Base-by-base conservation (phyloP, 805 yeast genomes). In the Nakazawaea ishiwadae region DNA sequence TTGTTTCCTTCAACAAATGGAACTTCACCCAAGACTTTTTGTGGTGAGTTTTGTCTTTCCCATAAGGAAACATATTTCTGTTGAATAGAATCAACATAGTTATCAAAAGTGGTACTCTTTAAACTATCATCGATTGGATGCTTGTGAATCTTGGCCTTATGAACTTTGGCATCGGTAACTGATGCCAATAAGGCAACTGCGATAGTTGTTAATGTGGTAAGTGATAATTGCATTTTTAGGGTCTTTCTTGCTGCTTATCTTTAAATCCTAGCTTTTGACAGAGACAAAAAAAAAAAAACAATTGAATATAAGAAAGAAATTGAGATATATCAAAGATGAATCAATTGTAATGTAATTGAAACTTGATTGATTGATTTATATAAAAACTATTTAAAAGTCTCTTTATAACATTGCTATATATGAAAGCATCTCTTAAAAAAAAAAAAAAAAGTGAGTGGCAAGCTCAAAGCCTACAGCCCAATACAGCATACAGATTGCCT, bases 11-110 rank as follows among this genome's bases (percentile, higher is more conserved):
- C 52, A 31, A 71, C 55, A 48, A 72, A 71, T 16, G 78, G 78
- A 37, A 70, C 63, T 49, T 69, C 73, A 3, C 54, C 61, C 54
- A 40, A 21, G 8, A n/a, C 44, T 43, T 23, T 34, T 24, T 36
- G 44, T 9, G 47, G 35, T 15, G 29, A 17, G 20, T 51, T 54
- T 15, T 54, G 54, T 34, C 52, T 51, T 36, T 65, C 59, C 54
- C 61, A 72, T 28, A 64, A 50, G 39, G 63, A 55, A 42, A 72
- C 50, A 51, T 77, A 77, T 55, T 74, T 76, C 52, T 63, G 54
- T 45, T 75, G 70, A 48, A 77, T 60, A 2, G 74, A 66, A n/a
- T 54, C 48, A 40, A 75, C 67, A 52, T 76, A 75, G 33, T 73
- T 73, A n/a, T 51, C 46, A 51, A 71, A 76, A 11, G 62, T 56